These are phyloP conservation scores for Apophysomyces elegans DNA, from an alignment of 371 early-diverging fungal species.

Conservation along the genomic window DNA sequence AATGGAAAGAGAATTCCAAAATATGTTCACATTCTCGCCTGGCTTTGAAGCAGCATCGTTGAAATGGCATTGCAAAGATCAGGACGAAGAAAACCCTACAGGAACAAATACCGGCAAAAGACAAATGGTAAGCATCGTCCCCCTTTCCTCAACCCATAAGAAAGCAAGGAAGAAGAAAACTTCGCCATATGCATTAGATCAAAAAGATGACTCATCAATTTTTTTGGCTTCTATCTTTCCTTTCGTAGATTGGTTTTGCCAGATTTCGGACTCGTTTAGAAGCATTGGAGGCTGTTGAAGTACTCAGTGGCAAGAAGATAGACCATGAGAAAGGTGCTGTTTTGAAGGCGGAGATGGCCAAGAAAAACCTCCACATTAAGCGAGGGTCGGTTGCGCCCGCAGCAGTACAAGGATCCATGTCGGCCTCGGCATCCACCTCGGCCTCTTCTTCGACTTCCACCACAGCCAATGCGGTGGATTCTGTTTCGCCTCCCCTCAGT, in stretches of 20 bases:
- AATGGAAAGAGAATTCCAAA: slow-evolving; percentile 94
- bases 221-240: background rate
- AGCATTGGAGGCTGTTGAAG: slow-evolving; percentile 86
- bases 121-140: slow-evolving; percentile 75
- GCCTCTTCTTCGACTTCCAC: slow-evolving; percentile 14
- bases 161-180: background rate
- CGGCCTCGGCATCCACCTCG: slow-evolving; percentile 14
- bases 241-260: slow-evolving; percentile 85
- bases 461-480: slow-evolving; percentile 11
- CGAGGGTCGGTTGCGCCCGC: slow-evolving; percentile 33
- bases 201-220: background rate
- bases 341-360: slow-evolving; percentile 96
- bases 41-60: slow-evolving; percentile 95
- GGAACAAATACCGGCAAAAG: slow-evolving; percentile 51
- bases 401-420: slow-evolving; percentile 10
- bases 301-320: slow-evolving; percentile 84
- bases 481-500: slow-evolving; percentile 12
- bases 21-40: slow-evolving; percentile 93
- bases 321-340: slow-evolving; percentile 85
- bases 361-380: slow-evolving; percentile 89
- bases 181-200: background rate
- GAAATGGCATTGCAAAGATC: slow-evolving; percentile 75
- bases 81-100: slow-evolving; percentile 52
- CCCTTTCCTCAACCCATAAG: background rate
- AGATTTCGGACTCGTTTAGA: slow-evolving; percentile 87